phyloP scores from a whole-genome alignment of 140 eudicot species.

The Eryngium alpinum region DNA sequence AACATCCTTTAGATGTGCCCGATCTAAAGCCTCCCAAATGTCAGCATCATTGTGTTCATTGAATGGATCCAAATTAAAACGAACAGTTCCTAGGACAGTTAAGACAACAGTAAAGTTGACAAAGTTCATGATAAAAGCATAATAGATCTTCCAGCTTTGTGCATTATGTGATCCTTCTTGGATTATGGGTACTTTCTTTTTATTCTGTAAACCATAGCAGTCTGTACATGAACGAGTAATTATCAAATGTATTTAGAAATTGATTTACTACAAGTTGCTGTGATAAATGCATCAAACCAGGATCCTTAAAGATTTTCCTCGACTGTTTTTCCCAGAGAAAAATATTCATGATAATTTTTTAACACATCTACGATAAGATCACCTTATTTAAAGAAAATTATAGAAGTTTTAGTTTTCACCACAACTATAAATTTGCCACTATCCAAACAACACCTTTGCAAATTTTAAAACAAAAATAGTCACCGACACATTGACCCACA shows the following conservation, averaged over 20 bases:
- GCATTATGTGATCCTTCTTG: too few relatives aligned
- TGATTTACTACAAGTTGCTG: too few relatives aligned
- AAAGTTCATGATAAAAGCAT: background rate
- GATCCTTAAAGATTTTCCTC: background rate
- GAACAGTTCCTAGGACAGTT: constrained; percentile 59
- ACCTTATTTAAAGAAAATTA: background rate
- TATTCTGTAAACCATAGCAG: too few relatives aligned
- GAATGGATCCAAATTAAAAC: constrained; percentile 97
- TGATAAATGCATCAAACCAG: too few relatives aligned
- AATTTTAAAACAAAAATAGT: background rate
- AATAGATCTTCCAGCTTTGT: background rate
- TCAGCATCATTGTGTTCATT: constrained; percentile 84
- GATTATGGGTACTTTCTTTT: too few relatives aligned
- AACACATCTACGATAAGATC: background rate
- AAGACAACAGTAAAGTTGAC: background rate
- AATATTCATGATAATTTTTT: background rate
- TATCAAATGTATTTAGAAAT: too few relatives aligned
- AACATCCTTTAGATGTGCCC: constrained; percentile 72
- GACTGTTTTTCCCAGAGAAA: background rate
- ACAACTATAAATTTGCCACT: background rate
- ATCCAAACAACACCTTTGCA: too few relatives aligned
- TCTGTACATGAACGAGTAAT: too few relatives aligned
- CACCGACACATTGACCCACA: background rate
- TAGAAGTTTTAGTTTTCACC: background rate
- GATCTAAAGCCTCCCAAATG: constrained; percentile 96